A percentile compares a stretch with the other conserved stretches of the same genome.
Conservation (phyloP, 768 basidiomycete species). For the Tylopilus intermedius region DNA sequence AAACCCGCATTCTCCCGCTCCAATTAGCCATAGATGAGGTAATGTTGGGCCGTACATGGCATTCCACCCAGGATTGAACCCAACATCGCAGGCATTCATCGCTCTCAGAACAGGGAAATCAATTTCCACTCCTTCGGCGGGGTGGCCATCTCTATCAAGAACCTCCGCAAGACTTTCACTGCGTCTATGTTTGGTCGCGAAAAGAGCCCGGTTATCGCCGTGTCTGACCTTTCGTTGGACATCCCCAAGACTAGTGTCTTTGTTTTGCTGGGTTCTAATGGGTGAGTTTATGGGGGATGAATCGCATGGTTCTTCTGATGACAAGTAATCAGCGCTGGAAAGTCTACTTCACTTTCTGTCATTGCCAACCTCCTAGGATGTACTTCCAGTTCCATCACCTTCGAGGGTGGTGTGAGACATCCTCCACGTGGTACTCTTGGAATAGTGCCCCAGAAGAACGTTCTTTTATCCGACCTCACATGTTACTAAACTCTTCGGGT, state of each 20-base stretch:
- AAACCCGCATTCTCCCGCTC: conserved; percentile 60
- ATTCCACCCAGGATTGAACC: background rate
- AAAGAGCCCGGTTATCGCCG: conserved; percentile 52
- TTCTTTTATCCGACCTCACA: conserved; percentile 70
- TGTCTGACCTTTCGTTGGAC: conserved; percentile 60
- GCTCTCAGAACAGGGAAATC: conserved; percentile 56
- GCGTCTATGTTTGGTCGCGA: conserved; percentile 44
- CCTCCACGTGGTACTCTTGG: conserved; percentile 66
- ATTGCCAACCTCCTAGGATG: conserved; percentile 58
- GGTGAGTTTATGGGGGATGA: conserved; percentile 31
- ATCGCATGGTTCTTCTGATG: background rate
- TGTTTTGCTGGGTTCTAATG: conserved; percentile 71
- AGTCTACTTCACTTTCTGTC: conserved; percentile 67
- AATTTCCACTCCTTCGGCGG: conserved; percentile 50
- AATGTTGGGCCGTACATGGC: background rate
- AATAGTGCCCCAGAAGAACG: conserved; percentile 81
- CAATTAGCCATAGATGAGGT: conserved; percentile 77
- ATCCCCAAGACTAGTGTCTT: conserved; percentile 74
- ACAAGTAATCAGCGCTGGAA: conserved; percentile 54
- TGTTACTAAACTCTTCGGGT: conserved; percentile 69
- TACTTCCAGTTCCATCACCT: conserved; percentile 53
- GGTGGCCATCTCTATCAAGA: conserved; percentile 56
- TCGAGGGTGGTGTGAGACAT: conserved; percentile 46
- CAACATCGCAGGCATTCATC: conserved; percentile 55
- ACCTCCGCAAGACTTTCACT: conserved; percentile 56